Evolutionary conservation across 192 early-diverging fungal species (phyloP).

Genomic region (Coemansia sp.): DNA sequence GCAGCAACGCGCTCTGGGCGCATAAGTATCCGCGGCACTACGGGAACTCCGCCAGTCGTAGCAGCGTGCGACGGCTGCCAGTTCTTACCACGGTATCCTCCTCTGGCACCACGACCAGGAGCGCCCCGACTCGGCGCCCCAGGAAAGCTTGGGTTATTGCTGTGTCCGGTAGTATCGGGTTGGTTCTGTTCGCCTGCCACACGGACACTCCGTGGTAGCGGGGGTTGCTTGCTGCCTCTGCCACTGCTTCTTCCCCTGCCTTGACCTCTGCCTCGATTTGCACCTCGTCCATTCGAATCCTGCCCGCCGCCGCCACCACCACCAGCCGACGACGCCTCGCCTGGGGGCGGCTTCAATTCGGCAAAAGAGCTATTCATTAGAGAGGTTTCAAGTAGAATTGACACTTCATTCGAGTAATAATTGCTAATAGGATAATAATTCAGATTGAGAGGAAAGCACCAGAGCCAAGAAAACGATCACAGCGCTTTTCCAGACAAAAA

Average conservation of each 20-base stretch:
- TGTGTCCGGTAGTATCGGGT: background rate
- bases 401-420: background rate
- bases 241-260: too few species aligned
- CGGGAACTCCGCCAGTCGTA: background rate
- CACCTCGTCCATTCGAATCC: background rate
- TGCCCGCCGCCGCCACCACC: background rate
- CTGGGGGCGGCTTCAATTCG: background rate
- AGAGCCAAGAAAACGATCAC: too few species aligned
- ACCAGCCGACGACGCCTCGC: background rate
- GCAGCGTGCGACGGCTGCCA: background rate
- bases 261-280: background rate
- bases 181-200: background rate
- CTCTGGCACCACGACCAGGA: background rate
- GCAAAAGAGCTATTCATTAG: background rate
- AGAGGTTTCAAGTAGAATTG: background rate
- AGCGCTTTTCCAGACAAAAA: too few species aligned
- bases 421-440: too few species aligned
- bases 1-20: constrained; percentile 19
- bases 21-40: constrained; percentile 32
- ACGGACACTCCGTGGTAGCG: background rate
- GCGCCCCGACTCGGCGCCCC: background rate
- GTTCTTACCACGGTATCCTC: background rate
- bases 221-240: too few species aligned
- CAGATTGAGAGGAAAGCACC: too few species aligned
- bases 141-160: background rate